Conservation (phyloP, 2,329 filamentous ascomycete genomes). For the Fonsecaea erecta region DNA sequence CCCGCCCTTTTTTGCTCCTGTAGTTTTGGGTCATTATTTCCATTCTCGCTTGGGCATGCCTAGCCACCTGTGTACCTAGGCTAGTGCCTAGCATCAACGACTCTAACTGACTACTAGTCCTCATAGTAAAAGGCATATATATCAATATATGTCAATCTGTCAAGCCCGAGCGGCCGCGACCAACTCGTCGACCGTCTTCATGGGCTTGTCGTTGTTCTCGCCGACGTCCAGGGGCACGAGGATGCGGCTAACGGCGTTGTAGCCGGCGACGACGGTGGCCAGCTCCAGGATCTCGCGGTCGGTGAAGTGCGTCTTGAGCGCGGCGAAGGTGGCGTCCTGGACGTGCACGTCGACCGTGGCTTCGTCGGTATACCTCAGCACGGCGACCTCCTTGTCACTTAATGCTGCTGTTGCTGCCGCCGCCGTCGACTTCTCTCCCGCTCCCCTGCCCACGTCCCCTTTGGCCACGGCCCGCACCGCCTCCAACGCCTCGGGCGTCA, state of each 20-base stretch:
- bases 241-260: conserved; percentile 57
- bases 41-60: no score
- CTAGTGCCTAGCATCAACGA: no score
- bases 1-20: no score
- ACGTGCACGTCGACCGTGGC: conserved; percentile 78
- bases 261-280: conserved; percentile 66
- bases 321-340: conserved; percentile 67
- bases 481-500: background rate
- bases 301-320: conserved; percentile 59
- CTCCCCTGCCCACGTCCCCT: conserved; percentile 34
- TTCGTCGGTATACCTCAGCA: conserved; percentile 75
- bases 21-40: no score
- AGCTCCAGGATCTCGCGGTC: conserved; percentile 75
- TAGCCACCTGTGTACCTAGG: no score
- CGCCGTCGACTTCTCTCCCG: conserved; percentile 18
- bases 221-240: conserved; percentile 69
- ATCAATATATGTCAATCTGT: background rate
- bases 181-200: conserved; percentile 22
- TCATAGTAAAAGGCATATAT: no score
- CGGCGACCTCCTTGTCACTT: conserved; percentile 67
- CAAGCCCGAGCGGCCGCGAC: background rate
- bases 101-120: no score
- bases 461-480: conserved; percentile 44
- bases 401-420: conserved; percentile 42
- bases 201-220: conserved; percentile 44